A percentile compares a stretch with the other conserved stretches of the same genome.
Conservation (phyloP, 2,329 filamentous ascomycete genomes). For the Emergomyces pasteurianus region DNA sequence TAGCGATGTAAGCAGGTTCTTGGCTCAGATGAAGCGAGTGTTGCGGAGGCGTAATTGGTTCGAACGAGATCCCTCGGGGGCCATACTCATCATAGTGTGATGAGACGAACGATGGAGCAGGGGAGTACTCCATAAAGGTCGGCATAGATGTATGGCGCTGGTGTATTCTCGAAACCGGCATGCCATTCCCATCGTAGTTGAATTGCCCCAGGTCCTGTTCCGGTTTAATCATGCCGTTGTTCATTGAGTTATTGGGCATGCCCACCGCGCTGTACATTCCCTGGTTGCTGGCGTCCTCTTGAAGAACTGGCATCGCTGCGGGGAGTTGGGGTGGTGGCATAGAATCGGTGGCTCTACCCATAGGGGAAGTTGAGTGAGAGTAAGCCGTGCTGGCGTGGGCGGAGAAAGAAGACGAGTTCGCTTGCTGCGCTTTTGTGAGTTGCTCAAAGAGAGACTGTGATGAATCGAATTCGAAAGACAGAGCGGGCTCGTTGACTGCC, state of each 20-base stretch:
- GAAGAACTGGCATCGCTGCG: constrained; percentile 44
- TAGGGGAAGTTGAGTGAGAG: constrained; percentile 74
- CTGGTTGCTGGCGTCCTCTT: constrained; percentile 53
- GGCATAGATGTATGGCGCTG: constrained; percentile 98
- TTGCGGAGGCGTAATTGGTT: constrained; percentile 92
- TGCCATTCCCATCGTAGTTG: constrained; percentile 85
- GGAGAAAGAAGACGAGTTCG: constrained; percentile 93
- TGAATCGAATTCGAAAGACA: constrained; percentile 98
- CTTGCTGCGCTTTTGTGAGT: constrained; percentile 97
- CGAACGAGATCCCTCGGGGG: constrained; percentile 88
- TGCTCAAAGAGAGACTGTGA: constrained; percentile 98
- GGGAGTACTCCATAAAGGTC: constrained; percentile 94
- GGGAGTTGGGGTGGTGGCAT: constrained; percentile 85
- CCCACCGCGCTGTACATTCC: constrained; percentile 61
- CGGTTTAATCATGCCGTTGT: constrained; percentile 69
- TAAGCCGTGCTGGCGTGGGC: constrained; percentile 59
- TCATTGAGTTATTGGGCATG: constrained; percentile 57
- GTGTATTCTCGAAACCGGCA: constrained; percentile 70
- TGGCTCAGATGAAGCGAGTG: constrained; percentile 68
- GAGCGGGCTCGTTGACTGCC: constrained; percentile 88
- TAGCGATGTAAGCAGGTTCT: constrained; percentile 94
- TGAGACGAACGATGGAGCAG: constrained; percentile 95
- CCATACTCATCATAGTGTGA: constrained; percentile 98
- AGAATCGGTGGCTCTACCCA: constrained; percentile 71
- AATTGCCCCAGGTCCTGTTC: constrained; percentile 71